Evolutionary conservation across 805 yeast genomes (phyloP).

Genomic region (Tetrapisispora pingtungensis): DNA sequence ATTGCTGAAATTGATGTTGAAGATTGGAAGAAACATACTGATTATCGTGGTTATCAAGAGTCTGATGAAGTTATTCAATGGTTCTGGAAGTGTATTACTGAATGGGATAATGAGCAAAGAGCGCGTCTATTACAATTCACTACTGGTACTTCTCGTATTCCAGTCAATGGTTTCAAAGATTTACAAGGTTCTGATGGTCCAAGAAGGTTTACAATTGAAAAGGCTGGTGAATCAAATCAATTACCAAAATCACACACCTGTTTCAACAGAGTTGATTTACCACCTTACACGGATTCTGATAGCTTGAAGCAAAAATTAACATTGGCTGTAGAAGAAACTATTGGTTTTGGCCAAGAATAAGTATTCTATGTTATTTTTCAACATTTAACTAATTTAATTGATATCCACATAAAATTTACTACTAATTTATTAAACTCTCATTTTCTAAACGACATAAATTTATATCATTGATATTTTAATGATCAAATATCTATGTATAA

Average conservation of each 20-base stretch:
- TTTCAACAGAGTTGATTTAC: conserved; percentile 96
- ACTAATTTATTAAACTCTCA: not conserved
- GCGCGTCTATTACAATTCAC: conserved; percentile 94
- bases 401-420: not conserved
- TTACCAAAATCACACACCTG: conserved; percentile 97
- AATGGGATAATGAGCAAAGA: conserved; percentile 95
- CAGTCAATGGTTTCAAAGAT: conserved; percentile 98
- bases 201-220: conserved; percentile 92
- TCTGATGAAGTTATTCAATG: conserved; percentile 93
- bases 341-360: conserved; percentile 96
- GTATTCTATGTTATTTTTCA: not conserved
- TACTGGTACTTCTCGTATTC: conserved; percentile 97
- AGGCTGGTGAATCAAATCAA: conserved; percentile 90
- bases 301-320: conserved; percentile 81
- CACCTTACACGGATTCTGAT: conserved; percentile 81
- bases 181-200: conserved; percentile 99
- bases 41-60: conserved; percentile 95
- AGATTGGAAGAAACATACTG: conserved; percentile 99
- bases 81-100: conserved; percentile 93
- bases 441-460: not conserved
- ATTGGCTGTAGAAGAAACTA: conserved; percentile 96
- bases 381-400: not conserved
- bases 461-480: not conserved
- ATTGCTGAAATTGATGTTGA: conserved; percentile 95
- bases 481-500: conserved; percentile 1